Evolutionary conservation across 1,139 yeast species (phyloP).

Genomic region (Hyphopichia pseudoburtonii): DNA sequence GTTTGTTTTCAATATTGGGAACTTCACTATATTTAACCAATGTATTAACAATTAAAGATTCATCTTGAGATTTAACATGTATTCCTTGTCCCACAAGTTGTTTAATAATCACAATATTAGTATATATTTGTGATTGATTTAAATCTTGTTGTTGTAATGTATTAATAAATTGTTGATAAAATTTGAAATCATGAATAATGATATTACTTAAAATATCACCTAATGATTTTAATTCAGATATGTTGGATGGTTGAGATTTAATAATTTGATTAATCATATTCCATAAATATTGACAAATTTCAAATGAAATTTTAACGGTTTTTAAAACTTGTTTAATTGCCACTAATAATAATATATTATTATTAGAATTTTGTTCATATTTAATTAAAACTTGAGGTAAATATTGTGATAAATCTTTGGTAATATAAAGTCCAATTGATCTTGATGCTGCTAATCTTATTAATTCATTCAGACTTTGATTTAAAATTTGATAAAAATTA

Average conservation of each 20-base stretch:
- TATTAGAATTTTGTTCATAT: slow-evolving; percentile 19
- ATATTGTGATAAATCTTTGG: slow-evolving; percentile 33
- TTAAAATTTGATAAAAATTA: slow-evolving; percentile 29
- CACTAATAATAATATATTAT: slow-evolving; percentile 16
- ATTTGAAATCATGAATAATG: slow-evolving; percentile 12
- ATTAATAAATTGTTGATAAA: slow-evolving; percentile 16
- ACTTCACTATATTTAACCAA: slow-evolving; percentile 12
- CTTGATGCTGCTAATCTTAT: slow-evolving; percentile 50
- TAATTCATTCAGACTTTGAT: slow-evolving; percentile 23
- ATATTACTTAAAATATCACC: slow-evolving; percentile 34
- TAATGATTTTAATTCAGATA: slow-evolving; percentile 25
- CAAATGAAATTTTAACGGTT: slow-evolving; percentile 4
- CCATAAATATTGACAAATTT: slow-evolving; percentile 9
- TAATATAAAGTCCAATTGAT: slow-evolving; percentile 52
- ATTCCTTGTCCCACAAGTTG: slow-evolving; percentile 8
- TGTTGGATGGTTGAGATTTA: slow-evolving; percentile 8
- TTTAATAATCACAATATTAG: slow-evolving; percentile 35
- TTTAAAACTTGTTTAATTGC: slow-evolving; percentile 40
- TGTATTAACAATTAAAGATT: slow-evolving; percentile 5
- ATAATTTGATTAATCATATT: slow-evolving; percentile 8
- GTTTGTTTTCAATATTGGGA: slow-evolving; percentile 45
- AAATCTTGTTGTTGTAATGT: slow-evolving; percentile 11
- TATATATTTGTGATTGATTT: slow-evolving; percentile 21
- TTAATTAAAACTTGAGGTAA: slow-evolving; percentile 30
- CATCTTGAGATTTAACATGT: slow-evolving; percentile 18